These are phyloP conservation scores for Lasiosphaeria hispida DNA, from an alignment of 495 filamentous ascomycete species.

Conservation along the genomic window DNA sequence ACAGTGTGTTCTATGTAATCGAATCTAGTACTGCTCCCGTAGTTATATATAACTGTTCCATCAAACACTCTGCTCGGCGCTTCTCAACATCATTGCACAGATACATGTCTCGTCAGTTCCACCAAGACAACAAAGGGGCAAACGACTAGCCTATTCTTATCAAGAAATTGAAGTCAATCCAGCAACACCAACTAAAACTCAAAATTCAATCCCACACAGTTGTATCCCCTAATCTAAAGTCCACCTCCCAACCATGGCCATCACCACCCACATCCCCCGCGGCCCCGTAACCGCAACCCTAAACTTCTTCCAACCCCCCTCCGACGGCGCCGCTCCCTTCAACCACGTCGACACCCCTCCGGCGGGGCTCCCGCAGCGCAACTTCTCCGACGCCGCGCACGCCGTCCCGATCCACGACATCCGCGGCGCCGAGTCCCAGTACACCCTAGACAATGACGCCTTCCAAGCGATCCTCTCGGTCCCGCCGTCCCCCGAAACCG, in stretches of 20 bases:
- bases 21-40: no score
- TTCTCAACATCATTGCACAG: no score
- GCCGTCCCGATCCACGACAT: slow-evolving; percentile 38
- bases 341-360: slow-evolving; percentile 69
- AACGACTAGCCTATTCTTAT: no score
- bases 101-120: no score
- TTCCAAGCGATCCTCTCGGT: slow-evolving; percentile 61
- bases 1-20: no score
- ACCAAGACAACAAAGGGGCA: no score
- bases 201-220: background rate
- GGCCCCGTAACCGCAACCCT: slow-evolving; percentile 64
- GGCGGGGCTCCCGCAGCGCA: slow-evolving; percentile 57
- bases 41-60: no score
- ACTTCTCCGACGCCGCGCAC: slow-evolving; percentile 54
- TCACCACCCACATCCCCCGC: slow-evolving; percentile 50
- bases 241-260: slow-evolving; percentile 29
- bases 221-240: background rate
- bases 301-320: slow-evolving; percentile 65
- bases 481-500: slow-evolving; percentile 49
- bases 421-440: slow-evolving; percentile 61
- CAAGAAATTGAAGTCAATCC: background rate
- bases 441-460: slow-evolving; percentile 69
- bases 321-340: slow-evolving; percentile 62
- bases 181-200: no score
- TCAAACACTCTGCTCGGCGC: no score